These are phyloP conservation scores for Penicillium steckii DNA, from an alignment of 495 filamentous ascomycete species.

Conservation along the genomic window DNA sequence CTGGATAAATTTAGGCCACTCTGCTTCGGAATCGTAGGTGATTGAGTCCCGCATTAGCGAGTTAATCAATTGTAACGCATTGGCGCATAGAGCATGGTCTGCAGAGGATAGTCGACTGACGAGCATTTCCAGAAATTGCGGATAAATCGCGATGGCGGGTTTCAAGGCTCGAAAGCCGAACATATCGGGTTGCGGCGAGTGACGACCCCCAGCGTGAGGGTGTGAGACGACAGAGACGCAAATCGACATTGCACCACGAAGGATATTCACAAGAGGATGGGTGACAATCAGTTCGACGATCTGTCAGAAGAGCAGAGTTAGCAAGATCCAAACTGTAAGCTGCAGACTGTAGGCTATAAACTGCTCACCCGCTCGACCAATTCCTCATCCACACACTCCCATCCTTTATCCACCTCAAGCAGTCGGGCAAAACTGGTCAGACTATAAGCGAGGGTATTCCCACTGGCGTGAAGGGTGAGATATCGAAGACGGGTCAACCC, in stretches of 20 bases:
- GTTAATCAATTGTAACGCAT: slow-evolving; percentile 92
- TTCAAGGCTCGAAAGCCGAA: slow-evolving; percentile 90
- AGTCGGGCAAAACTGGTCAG: slow-evolving; percentile 82
- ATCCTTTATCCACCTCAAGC: slow-evolving; percentile 95
- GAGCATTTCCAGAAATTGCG: slow-evolving; percentile 92
- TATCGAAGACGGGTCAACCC: slow-evolving; percentile 78
- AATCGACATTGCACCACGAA: slow-evolving; percentile 94
- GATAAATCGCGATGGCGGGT: slow-evolving; percentile 85
- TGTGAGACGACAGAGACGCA: slow-evolving; percentile 90
- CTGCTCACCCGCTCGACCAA: slow-evolving; percentile 66
- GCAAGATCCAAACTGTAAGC: background rate
- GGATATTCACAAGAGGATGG: slow-evolving; percentile 95
- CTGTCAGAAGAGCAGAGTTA: slow-evolving; percentile 32
- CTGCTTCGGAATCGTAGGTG: slow-evolving; percentile 68
- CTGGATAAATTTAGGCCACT: slow-evolving; percentile 97
- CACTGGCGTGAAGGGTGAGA: slow-evolving; percentile 76
- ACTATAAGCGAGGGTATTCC: slow-evolving; percentile 94
- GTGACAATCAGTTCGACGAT: slow-evolving; percentile 92
- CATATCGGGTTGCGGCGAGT: slow-evolving; percentile 44
- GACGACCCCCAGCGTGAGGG: slow-evolving; percentile 52
- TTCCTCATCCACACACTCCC: slow-evolving; percentile 74
- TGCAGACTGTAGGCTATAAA: background rate
- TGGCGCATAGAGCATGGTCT: slow-evolving; percentile 94
- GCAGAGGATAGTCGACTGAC: slow-evolving; percentile 86
- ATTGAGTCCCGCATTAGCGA: slow-evolving; percentile 92